Conservation (phyloP, 192 early-diverging fungal genomes). For the Lobosporangium transversale region DNA sequence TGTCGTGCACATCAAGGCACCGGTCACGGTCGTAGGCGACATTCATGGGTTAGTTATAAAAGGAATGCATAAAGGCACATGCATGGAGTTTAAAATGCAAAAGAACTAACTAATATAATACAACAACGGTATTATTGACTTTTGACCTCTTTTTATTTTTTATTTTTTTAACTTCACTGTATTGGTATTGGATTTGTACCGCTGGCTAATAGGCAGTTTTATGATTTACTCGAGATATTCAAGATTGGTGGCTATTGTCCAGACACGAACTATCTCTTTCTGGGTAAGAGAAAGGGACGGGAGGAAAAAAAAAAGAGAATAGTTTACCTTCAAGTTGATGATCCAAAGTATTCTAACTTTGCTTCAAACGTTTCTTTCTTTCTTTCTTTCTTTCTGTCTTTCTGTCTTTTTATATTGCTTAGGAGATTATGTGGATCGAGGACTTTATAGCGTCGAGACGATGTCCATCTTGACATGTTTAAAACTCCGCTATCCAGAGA, state of each 20-base stretch:
- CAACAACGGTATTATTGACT: no score
- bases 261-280: slow-evolving; percentile 87
- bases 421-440: slow-evolving; percentile 92
- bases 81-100: not conserved
- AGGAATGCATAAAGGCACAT: not conserved
- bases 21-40: slow-evolving; percentile 93
- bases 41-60: slow-evolving; percentile 77
- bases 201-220: slow-evolving; percentile 90
- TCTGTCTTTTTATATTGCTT: not conserved
- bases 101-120: not conserved
- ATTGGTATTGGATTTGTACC: no score
- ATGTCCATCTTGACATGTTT: slow-evolving; percentile 89
- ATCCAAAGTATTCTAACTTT: no score
- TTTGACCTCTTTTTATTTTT: not conserved
- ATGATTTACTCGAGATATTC: slow-evolving; percentile 89
- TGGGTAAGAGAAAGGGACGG: no score
- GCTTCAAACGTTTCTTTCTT: no score
- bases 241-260: slow-evolving; percentile 84
- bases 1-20: slow-evolving; percentile 82
- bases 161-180: not conserved
- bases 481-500: slow-evolving; percentile 89
- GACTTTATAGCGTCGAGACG: slow-evolving; percentile 89
- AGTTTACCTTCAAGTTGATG: no score
- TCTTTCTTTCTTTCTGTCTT: slow-evolving; percentile 1
- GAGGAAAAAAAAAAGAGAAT: no score